Conservation (phyloP, 208 protist species). For the Borovskyia barvae region DNA sequence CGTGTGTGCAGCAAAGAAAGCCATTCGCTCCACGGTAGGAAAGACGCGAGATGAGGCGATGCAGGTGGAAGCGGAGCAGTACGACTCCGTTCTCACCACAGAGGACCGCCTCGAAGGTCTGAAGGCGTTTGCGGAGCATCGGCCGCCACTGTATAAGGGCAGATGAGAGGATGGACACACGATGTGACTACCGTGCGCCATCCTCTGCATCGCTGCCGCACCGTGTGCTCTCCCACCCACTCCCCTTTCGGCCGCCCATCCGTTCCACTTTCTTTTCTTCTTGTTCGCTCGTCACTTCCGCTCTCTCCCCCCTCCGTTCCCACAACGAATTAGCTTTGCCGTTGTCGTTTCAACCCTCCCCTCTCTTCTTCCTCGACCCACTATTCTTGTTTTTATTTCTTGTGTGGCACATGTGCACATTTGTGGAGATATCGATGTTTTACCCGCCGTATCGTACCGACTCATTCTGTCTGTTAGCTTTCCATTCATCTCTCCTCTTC, state of each 20-base stretch:
- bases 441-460: background rate
- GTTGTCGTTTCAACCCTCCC: too few species aligned
- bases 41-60: constrained; percentile 59
- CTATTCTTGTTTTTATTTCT: background rate
- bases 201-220: background rate
- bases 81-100: constrained; percentile 83
- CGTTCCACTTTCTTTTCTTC: too few species aligned
- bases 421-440: too few species aligned
- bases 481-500: background rate
- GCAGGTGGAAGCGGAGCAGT: constrained; percentile 68
- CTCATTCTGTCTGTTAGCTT: background rate
- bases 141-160: constrained; percentile 82
- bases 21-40: constrained; percentile 68
- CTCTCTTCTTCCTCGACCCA: too few species aligned
- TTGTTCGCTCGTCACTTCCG: too few species aligned
- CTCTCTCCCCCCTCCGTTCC: too few species aligned
- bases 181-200: background rate
- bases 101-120: constrained; percentile 90
- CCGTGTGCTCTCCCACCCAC: too few species aligned
- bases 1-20: constrained; percentile 78
- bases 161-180: constrained; percentile 29
- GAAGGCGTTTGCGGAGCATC: constrained; percentile 90
- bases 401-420: background rate
- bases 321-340: too few species aligned
- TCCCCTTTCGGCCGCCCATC: too few species aligned